These are phyloP conservation scores for Saksenaea vasiformis DNA, from an alignment of 371 early-diverging fungal genomes.

Conservation along the genomic window DNA sequence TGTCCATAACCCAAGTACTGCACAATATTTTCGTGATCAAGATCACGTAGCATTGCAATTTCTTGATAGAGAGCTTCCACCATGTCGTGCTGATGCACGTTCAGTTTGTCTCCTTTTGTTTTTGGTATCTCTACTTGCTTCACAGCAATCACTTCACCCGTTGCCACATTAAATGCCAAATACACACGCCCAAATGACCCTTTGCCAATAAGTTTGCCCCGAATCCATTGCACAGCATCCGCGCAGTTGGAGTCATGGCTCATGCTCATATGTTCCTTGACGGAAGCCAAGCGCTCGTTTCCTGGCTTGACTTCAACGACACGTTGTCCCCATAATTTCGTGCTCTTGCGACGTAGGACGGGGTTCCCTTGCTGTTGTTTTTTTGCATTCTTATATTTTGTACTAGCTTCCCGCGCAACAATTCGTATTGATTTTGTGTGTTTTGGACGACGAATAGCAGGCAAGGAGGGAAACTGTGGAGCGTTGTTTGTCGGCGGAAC, in stretches of 20 bases:
- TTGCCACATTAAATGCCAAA: slow-evolving; percentile 82
- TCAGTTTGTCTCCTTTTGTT: slow-evolving; percentile 18
- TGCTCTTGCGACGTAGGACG: slow-evolving; percentile 50
- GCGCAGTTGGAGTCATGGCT: slow-evolving; percentile 3
- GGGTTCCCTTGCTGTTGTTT: slow-evolving; percentile 14
- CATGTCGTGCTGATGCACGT: slow-evolving; percentile 35
- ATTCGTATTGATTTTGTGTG: slow-evolving; percentile 54
- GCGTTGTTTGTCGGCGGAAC: not conserved
- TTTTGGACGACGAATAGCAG: slow-evolving; percentile 1
- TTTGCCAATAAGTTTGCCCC: slow-evolving; percentile 91
- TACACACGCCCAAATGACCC: slow-evolving; percentile 98
- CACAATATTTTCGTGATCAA: slow-evolving; percentile 82
- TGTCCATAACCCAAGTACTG: slow-evolving; percentile 76
- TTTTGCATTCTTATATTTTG: slow-evolving; percentile 28
- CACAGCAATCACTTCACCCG: slow-evolving; percentile 93
- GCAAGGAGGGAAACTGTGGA: slow-evolving; percentile 2
- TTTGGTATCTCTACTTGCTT: slow-evolving; percentile 90
- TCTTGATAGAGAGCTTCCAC: slow-evolving; percentile 76
- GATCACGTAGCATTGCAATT: slow-evolving; percentile 82
- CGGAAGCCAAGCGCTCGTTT: slow-evolving; percentile 1
- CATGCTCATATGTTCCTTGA: slow-evolving; percentile 17
- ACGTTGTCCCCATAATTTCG: slow-evolving; percentile 61
- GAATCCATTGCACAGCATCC: slow-evolving; percentile 64
- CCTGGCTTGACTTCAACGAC: slow-evolving; percentile 56
- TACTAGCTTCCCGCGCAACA: slow-evolving; percentile 58